phyloP scores from a whole-genome alignment of 2,329 filamentous ascomycete genomes.

The Raffaelea albimanens region DNA sequence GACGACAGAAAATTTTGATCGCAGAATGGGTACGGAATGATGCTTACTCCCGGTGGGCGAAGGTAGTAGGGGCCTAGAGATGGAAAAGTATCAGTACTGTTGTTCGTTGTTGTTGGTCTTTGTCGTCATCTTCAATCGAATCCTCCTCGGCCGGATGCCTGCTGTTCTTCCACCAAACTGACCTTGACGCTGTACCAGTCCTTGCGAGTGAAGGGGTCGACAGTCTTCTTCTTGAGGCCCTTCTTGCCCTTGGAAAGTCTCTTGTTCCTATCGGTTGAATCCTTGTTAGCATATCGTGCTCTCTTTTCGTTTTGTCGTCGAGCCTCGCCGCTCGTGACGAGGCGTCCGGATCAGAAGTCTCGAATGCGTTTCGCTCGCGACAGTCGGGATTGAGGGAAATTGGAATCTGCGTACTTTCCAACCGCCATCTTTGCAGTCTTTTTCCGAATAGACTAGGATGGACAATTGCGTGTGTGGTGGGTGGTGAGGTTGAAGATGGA shows the following conservation, averaged over 20 bases:
- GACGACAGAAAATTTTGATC: too few species aligned
- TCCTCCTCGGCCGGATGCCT: neutral
- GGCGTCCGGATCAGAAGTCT: too few species aligned
- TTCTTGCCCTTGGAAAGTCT: constrained; percentile 99
- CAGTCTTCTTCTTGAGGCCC: constrained; percentile 99
- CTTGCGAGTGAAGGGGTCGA: constrained; percentile 96
- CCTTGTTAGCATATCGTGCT: constrained; percentile 3
- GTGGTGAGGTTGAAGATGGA: neutral
- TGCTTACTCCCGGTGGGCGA: constrained; percentile 90
- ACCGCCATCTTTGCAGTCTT: constrained; percentile 49
- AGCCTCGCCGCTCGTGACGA: neutral
- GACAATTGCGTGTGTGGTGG: constrained; percentile 26
- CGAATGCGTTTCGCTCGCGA: neutral
- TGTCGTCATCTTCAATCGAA: neutral
- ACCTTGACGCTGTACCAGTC: constrained; percentile 99
- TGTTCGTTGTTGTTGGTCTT: neutral
- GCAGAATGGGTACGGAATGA: neutral
- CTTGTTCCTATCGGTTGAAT: constrained; percentile 68
- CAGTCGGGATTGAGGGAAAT: neutral
- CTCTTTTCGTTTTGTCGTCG: neutral
- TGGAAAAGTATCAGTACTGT: too few species aligned
- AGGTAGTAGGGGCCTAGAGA: constrained; percentile 77
- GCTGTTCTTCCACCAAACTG: constrained; percentile 17
- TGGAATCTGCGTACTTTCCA: constrained; percentile 41
- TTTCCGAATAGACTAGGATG: constrained; percentile 28